Percentiles rank a stretch among this genome's conserved stretches.
Evolutionary conservation across 1,284 basidiomycete species (phyloP).

Genomic region (Austroboletus novae-zelandiae): DNA sequence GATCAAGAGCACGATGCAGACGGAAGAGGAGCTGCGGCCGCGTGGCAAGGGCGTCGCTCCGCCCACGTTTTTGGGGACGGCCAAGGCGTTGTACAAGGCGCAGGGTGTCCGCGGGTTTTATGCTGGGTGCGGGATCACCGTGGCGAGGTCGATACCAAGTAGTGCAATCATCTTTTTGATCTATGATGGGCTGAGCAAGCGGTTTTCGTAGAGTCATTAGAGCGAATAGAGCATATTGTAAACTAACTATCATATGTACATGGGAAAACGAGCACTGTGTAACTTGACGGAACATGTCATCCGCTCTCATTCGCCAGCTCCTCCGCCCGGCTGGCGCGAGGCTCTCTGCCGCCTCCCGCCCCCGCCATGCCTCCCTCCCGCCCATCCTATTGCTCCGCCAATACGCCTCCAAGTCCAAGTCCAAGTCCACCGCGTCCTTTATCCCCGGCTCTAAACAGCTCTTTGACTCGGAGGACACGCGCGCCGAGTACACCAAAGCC

Average conservation of each 20-base stretch:
- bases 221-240: neutral
- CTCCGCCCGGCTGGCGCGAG: constrained; percentile 6
- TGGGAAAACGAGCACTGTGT: neutral
- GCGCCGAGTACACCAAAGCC: constrained; percentile 52
- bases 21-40: constrained; percentile 83
- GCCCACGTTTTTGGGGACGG: constrained; percentile 70
- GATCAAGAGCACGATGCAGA: constrained; percentile 95
- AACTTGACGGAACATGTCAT: constrained; percentile 5
- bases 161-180: constrained; percentile 91
- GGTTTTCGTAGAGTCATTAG: constrained; percentile 42
- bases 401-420: constrained; percentile 34
- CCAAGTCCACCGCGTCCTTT: constrained; percentile 49
- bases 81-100: constrained; percentile 69
- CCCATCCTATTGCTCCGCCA: constrained; percentile 8
- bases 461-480: constrained; percentile 48
- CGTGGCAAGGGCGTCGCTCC: constrained; percentile 32
- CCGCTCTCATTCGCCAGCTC: constrained; percentile 12
- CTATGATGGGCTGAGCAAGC: constrained; percentile 72
- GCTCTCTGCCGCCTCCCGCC: neutral
- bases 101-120: constrained; percentile 88
- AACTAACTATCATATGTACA: neutral
- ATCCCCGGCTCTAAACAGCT: constrained; percentile 56
- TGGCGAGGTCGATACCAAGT: constrained; percentile 83
- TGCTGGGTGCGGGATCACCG: constrained; percentile 94
- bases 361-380: neutral